These are phyloP conservation scores for Sanghuangporus weigelae DNA, from an alignment of 1,284 basidiomycete species.

Conservation along the genomic window DNA sequence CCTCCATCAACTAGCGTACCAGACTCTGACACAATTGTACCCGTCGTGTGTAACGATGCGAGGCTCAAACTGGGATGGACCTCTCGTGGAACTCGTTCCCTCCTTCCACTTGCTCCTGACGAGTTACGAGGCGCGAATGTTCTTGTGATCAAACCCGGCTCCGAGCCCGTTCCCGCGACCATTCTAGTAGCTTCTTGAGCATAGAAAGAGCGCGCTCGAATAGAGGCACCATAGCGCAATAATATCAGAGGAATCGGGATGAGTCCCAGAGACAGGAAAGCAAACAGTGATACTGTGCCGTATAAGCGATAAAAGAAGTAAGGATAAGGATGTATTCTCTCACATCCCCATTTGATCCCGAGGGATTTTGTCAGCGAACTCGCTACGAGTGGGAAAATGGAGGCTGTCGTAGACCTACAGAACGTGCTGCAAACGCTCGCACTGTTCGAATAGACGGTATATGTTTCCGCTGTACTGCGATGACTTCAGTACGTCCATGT, in stretches of 20 bases:
- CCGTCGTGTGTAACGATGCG: neutral
- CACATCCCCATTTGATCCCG: slow-evolving; percentile 28
- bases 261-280: slow-evolving; percentile 25
- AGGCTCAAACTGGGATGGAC: neutral
- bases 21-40: neutral
- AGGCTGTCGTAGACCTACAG: slow-evolving; percentile 23
- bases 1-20: neutral
- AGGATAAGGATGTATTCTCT: neutral
- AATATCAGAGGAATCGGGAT: slow-evolving; percentile 27
- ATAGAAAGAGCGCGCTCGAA: slow-evolving; percentile 25
- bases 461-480: slow-evolving; percentile 23
- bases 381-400: slow-evolving; percentile 26
- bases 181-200: slow-evolving; percentile 22
- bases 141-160: too few species aligned
- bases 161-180: neutral
- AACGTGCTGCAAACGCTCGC: slow-evolving; percentile 24
- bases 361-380: slow-evolving; percentile 22
- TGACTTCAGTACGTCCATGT: neutral
- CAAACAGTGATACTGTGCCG: slow-evolving; percentile 25
- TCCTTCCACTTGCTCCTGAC: neutral
- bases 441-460: slow-evolving; percentile 26
- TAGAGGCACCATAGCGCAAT: slow-evolving; percentile 23
- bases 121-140: too few species aligned
- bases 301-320: neutral
- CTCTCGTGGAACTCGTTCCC: neutral